These are phyloP conservation scores for Talaromyces amestolkiae DNA, from an alignment of 2,329 filamentous ascomycete species.

Conservation along the genomic window DNA sequence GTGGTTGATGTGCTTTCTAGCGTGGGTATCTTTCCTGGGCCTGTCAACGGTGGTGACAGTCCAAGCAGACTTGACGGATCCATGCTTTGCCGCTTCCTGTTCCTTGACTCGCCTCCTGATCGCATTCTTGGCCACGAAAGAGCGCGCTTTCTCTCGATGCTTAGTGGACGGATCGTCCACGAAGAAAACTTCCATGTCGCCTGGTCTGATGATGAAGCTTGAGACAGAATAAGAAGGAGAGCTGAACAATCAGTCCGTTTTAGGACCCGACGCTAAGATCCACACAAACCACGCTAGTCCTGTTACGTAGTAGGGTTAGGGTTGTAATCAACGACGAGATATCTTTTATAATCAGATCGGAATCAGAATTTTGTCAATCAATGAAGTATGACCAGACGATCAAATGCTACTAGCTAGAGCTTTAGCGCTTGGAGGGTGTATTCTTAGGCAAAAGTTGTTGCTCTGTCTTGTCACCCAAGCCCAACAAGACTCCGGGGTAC, in stretches of 20 bases:
- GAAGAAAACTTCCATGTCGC: slow-evolving; percentile 13
- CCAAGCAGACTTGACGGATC: not conserved
- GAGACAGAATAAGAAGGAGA: not conserved
- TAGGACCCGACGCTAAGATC: not conserved
- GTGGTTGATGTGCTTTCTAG: not conserved
- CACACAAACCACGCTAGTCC: not conserved
- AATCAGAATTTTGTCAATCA: not conserved
- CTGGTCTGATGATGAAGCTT: not conserved
- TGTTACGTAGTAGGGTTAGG: not conserved
- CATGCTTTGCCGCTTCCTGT: slow-evolving; percentile 9
- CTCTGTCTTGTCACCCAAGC: not conserved
- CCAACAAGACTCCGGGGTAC: not conserved
- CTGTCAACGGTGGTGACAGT: not conserved
- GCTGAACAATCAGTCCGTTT: not conserved
- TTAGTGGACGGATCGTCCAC: slow-evolving; percentile 3
- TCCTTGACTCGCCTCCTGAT: slow-evolving; percentile 8
- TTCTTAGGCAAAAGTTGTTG: not conserved
- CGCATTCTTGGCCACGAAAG: slow-evolving; percentile 14
- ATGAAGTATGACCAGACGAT: not conserved
- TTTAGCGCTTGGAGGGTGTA: not conserved
- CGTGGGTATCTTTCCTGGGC: not conserved
- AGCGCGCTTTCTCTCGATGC: slow-evolving; percentile 9
- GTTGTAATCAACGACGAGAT: not conserved
- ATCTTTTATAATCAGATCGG: not conserved
- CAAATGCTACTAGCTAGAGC: not conserved